Evolutionary conservation across 768 basidiomycete genomes (phyloP), one percentile per base, ranked within the genome.

Genomic region (Porphyrellus cyaneotinctus): DNA sequence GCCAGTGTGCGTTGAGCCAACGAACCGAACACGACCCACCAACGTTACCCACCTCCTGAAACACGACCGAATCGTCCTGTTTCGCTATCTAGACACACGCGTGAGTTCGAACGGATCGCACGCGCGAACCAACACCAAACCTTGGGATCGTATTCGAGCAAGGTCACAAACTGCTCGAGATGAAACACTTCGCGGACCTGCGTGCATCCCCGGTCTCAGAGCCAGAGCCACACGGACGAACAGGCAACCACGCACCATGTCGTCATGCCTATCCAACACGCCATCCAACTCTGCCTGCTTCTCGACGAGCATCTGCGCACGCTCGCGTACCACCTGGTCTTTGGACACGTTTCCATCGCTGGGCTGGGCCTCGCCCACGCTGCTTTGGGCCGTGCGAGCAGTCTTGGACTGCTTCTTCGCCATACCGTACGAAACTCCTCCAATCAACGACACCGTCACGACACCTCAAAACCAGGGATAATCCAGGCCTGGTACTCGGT

Each of bases 101-200:
- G 13, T 46, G 52, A 54, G 54, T 32, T 46, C 41, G n/a, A 35
- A 23, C 22, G 30, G 10, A 30, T 42, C 10, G 18, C 9, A 36
- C 24, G 8, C 23, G 11, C 9, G 9, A n/a, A n/a, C n/a, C 23
- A 37, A 20, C 18, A 9, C 20, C 81, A 33, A 56, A 88, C 88
- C 69, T 74, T 68, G 10, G 93, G 94, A 68, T 95, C 79, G 66
- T 84, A 97, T 18, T 75, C 77, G 32, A 93, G 70, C 74, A 95
- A 76, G 23, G 80, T 83, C 3, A 83, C 79, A 64, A 88, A 95
- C 52, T 85, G 76, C 58, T 94, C 87, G 70, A 95, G 77, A 64
- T 97, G 94, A 69, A 95, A 97, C 53, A 82, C 75, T 69, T 97
- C 91, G 54, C 94, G 82, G 43, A 95, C 77, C 87, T 92, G 55